Conservation (phyloP, 768 basidiomycete genomes). For the Austroboletus festivus region DNA sequence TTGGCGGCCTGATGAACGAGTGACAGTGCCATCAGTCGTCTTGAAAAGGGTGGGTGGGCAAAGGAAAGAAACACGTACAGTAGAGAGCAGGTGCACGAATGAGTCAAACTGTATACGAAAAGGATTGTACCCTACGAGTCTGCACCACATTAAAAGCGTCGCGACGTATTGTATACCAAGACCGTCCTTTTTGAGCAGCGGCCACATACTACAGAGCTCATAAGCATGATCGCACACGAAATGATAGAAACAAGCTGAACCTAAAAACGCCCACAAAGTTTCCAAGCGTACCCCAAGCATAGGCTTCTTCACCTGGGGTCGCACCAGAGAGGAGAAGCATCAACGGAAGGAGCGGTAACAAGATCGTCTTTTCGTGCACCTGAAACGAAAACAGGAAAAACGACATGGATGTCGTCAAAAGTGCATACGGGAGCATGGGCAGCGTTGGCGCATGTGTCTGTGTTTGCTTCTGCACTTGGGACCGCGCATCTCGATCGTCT, state of each 20-base stretch:
- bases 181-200: constrained; percentile 76
- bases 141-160: constrained; percentile 75
- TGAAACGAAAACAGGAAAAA: constrained; percentile 98
- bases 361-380: constrained; percentile 91
- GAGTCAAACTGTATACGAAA: constrained; percentile 42
- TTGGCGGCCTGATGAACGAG: constrained; percentile 47
- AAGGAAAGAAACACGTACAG: constrained; percentile 41
- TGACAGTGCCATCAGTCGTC: too few relatives aligned
- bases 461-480: too few relatives aligned
- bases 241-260: constrained; percentile 38
- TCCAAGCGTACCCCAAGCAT: constrained; percentile 37
- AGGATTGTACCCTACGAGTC: constrained; percentile 74
- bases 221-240: not conserved
- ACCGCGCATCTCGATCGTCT: not conserved
- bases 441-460: constrained; percentile 49
- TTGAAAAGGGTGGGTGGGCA: too few relatives aligned
- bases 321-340: constrained; percentile 67
- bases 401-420: constrained; percentile 79
- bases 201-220: constrained; percentile 77
- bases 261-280: constrained; percentile 89
- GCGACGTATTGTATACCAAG: constrained; percentile 72
- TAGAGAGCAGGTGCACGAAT: constrained; percentile 51
- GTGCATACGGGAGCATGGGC: constrained; percentile 72
- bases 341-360: constrained; percentile 82
- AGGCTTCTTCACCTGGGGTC: constrained; percentile 23